phyloP scores from a whole-genome alignment of 805 yeast species.

The Jamesozyma gamospora region DNA sequence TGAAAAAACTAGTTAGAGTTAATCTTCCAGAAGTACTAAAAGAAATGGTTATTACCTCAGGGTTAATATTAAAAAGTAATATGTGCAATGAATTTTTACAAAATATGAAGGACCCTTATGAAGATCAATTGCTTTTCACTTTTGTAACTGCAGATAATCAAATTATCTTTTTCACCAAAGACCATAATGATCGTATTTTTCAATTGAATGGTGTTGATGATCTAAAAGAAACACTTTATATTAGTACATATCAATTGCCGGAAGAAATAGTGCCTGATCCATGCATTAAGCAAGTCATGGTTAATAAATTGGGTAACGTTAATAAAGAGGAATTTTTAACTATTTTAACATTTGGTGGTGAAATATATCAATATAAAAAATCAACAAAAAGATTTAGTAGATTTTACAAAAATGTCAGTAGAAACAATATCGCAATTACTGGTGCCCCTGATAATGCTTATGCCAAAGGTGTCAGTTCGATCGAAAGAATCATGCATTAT shows the following conservation, averaged over 20 bases:
- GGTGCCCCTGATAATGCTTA: conserved; percentile 80
- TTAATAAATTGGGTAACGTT: conserved; percentile 55
- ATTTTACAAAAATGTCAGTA: conserved; percentile 12
- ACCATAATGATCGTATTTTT: conserved; percentile 34
- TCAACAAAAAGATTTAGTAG: conserved; percentile 22
- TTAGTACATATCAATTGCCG: conserved; percentile 28
- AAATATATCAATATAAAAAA: conserved; percentile 55
- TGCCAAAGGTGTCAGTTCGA: conserved; percentile 47
- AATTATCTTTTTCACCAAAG: conserved; percentile 50
- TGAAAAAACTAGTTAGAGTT: conserved; percentile 29
- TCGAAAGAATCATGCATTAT: conserved; percentile 59
- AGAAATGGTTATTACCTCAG: conserved; percentile 55
- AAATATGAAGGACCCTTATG: conserved; percentile 15
- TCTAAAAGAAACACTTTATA: conserved; percentile 32
- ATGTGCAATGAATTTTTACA: conserved; percentile 35
- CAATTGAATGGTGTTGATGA: conserved; percentile 32
- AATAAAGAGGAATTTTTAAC: conserved; percentile 54
- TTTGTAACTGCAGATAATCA: conserved; percentile 72
- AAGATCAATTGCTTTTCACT: conserved; percentile 39
- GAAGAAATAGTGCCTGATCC: conserved; percentile 54
- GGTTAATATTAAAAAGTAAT: conserved; percentile 47
- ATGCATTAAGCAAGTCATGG: conserved; percentile 56
- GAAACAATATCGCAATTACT: conserved; percentile 39
- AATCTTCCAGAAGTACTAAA: conserved; percentile 30
- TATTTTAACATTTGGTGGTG: conserved; percentile 73